Conservation (phyloP, 495 filamentous ascomycete genomes). For the Penicillium steckii region DNA sequence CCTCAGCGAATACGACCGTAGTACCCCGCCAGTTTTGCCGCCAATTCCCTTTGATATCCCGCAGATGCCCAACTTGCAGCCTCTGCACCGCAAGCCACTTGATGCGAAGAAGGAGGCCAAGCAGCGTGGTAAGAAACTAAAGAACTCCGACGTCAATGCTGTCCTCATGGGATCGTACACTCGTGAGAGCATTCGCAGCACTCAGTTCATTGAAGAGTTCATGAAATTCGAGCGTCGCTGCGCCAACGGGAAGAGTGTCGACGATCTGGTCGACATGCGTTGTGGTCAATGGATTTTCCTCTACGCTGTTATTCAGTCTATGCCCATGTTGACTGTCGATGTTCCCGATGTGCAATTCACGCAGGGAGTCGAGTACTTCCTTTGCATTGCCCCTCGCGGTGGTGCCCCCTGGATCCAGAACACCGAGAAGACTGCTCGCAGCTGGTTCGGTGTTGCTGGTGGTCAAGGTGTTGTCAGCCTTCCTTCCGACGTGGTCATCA, state of each 20-base stretch:
- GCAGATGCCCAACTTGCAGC: constrained; percentile 65
- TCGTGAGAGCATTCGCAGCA: constrained; percentile 60
- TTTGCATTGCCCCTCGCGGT: constrained; percentile 85
- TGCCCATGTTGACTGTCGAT: constrained; percentile 88
- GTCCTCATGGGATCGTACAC: constrained; percentile 78
- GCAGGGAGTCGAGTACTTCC: constrained; percentile 90
- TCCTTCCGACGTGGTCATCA: constrained; percentile 79
- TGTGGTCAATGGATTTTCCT: constrained; percentile 93
- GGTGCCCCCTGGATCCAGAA: constrained; percentile 84
- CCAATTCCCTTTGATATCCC: constrained; percentile 92
- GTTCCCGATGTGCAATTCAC: constrained; percentile 73
- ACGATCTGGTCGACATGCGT: constrained; percentile 74
- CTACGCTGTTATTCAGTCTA: constrained; percentile 84
- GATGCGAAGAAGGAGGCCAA: constrained; percentile 69
- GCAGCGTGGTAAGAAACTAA: constrained; percentile 64
- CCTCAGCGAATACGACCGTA: constrained; percentile 82
- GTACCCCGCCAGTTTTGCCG: constrained; percentile 82
- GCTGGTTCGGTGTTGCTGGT: constrained; percentile 78
- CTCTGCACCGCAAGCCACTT: constrained; percentile 57
- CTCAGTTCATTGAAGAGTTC: constrained; percentile 74
- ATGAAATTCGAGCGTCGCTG: constrained; percentile 78
- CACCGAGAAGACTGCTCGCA: constrained; percentile 59
- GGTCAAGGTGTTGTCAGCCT: constrained; percentile 71
- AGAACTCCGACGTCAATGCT: constrained; percentile 71
- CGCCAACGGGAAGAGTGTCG: constrained; percentile 65